These are phyloP conservation scores for Chrysosporium queenslandicum DNA, from an alignment of 2,329 filamentous ascomycete species.

Conservation along the genomic window DNA sequence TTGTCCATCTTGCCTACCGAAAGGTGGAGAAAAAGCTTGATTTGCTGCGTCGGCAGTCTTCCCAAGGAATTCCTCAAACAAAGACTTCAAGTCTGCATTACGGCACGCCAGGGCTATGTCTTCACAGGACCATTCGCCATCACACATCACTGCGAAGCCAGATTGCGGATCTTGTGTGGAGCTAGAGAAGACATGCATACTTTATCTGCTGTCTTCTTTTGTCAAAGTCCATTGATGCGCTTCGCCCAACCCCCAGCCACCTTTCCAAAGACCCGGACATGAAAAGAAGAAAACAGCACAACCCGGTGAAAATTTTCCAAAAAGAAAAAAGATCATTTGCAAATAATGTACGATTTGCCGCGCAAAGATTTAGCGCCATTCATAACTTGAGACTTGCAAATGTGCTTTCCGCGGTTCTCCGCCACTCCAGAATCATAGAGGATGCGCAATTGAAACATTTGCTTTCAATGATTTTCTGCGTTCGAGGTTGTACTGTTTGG, in stretches of 20 bases:
- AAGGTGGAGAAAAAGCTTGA: conserved; percentile 9
- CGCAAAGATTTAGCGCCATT: background rate
- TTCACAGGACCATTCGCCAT: background rate
- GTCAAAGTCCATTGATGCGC: conserved; percentile 2
- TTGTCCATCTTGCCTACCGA: background rate
- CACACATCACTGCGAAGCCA: too few species aligned
- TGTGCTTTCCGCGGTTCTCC: background rate
- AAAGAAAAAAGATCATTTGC: conserved; percentile 3
- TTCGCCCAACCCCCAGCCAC: conserved; percentile 6
- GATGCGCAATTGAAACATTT: background rate
- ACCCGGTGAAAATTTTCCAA: too few species aligned
- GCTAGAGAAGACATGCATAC: background rate
- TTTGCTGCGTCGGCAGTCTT: conserved; percentile 1
- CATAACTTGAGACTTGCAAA: background rate
- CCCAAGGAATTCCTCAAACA: background rate
- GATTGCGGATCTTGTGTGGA: conserved; percentile 3
- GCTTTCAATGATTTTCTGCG: background rate
- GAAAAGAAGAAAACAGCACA: conserved; percentile 6
- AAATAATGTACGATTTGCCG: conserved; percentile 1
- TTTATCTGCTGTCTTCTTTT: background rate
- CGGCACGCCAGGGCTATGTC: background rate
- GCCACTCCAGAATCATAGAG: background rate
- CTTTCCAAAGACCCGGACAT: background rate
- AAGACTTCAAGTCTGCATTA: conserved; percentile 1
- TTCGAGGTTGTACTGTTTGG: background rate